Evolutionary conservation across 495 filamentous ascomycete species (phyloP).

Genomic region (Tuber melanosporum): DNA sequence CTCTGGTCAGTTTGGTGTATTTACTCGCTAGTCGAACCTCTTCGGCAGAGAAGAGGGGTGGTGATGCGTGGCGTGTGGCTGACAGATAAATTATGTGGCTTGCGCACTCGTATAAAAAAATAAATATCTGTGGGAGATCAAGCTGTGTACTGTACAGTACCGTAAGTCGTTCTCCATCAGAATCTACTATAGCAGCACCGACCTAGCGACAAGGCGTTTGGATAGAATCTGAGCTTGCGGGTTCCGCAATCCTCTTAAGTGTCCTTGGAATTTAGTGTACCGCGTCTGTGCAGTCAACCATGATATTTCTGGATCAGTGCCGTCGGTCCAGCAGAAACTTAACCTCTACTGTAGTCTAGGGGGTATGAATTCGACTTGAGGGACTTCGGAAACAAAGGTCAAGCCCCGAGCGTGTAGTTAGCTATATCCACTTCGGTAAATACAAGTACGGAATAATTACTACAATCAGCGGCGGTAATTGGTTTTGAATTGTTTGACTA

Average conservation of each 20-base stretch:
- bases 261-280: not conserved
- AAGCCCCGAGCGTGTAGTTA: not conserved
- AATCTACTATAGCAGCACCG: not conserved
- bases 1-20: not conserved
- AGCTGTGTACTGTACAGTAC: not conserved
- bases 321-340: not conserved
- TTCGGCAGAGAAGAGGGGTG: conserved; percentile 25
- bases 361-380: not conserved
- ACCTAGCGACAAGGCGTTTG: not conserved
- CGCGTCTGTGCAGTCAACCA: not conserved
- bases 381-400: not conserved
- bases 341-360: not conserved
- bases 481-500: not conserved
- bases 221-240: not conserved
- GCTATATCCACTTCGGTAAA: not conserved
- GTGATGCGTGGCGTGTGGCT: conserved; percentile 17
- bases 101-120: not conserved
- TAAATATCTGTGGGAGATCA: not conserved
- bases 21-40: not conserved
- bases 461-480: not conserved
- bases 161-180: not conserved
- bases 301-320: not conserved
- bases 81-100: not conserved
- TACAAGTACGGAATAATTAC: not conserved
- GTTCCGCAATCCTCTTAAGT: not conserved